phyloP scores from a whole-genome alignment of 352 stramenopile genomes.

The Phytophthora megakarya region DNA sequence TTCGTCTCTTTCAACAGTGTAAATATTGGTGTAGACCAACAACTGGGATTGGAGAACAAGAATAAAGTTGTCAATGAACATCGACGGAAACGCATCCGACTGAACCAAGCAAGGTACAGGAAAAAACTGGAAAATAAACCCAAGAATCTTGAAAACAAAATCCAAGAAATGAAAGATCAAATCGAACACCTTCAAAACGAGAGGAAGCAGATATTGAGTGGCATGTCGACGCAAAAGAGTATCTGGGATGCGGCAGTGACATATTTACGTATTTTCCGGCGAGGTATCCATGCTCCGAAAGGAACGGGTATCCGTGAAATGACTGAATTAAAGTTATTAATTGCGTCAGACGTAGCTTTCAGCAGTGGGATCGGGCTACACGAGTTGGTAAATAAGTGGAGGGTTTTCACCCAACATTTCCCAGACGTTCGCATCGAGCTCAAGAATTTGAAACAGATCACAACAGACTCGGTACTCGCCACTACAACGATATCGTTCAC shows the following conservation, averaged over 20 bases:
- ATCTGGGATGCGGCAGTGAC: background rate
- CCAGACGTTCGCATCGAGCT: background rate
- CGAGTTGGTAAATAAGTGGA: background rate
- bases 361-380: background rate
- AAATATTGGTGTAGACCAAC: background rate
- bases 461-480: background rate
- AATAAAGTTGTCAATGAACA: background rate
- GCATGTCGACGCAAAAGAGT: background rate
- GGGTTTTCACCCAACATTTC: background rate
- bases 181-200: background rate
- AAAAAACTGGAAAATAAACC: background rate
- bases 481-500: background rate
- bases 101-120: background rate
- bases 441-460: background rate
- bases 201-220: background rate
- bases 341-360: slow-evolving; percentile 2
- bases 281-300: background rate
- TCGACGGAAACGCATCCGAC: background rate
- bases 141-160: background rate
- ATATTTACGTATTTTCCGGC: slow-evolving; percentile 2
- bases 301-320: background rate
- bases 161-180: background rate
- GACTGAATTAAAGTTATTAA: background rate
- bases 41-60: background rate
- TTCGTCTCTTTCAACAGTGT: too few relatives aligned